Evolutionary conservation across 2,329 filamentous ascomycete genomes (phyloP), one percentile per base, ranked within the genome.

Genomic region (Ophiobolus disseminans): DNA sequence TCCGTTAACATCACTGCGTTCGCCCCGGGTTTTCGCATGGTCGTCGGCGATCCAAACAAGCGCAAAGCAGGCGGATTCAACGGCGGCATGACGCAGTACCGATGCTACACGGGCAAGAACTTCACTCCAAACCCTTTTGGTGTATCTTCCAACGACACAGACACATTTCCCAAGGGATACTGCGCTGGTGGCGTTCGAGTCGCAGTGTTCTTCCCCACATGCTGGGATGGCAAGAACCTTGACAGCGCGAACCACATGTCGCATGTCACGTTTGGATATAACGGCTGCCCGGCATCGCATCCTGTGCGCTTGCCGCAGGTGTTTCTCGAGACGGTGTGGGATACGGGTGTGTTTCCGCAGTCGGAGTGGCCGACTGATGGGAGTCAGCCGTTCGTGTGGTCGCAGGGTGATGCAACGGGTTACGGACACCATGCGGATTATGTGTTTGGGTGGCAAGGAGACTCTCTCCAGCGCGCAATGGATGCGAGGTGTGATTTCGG

Each of bases 261-360:
- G 56, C 84, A 76, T 59, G 58, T 63, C n/a, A 65, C 75, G 14
- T 79, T 78, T 65, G 52, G 55, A 9, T 42, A 32, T n/a, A 42
- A 42, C 14, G 40, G 36, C 20, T 40, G 13, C 45, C 51, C 35
- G 36, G 38, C 40, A 41, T 48, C 46, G 21, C 57, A 34, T 16
- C 55, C 31, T 9, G 49, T 55, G 20, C 28, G 46, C 4, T 8
- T 49, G 5, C 46, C 46, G 11, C 46, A 49, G 26, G 25, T 49
- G 3, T 41, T 40, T 13, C 38, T 36, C 22, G 46, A 49, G 30
- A 49, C 46, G 5, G 20, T 42, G 19, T 42, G 40, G 40, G 30
- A 42, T 16, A 42, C 40, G 13, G 26, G 26, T 32, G 30, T 32
- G 13, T 32, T 32, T 14, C 30, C 30, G n/a, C 30, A 32, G 7